Evolutionary conservation across 208 protist genomes (phyloP), one percentile per base, ranked within the genome.

Genomic region (Crithidia fasciculata): DNA sequence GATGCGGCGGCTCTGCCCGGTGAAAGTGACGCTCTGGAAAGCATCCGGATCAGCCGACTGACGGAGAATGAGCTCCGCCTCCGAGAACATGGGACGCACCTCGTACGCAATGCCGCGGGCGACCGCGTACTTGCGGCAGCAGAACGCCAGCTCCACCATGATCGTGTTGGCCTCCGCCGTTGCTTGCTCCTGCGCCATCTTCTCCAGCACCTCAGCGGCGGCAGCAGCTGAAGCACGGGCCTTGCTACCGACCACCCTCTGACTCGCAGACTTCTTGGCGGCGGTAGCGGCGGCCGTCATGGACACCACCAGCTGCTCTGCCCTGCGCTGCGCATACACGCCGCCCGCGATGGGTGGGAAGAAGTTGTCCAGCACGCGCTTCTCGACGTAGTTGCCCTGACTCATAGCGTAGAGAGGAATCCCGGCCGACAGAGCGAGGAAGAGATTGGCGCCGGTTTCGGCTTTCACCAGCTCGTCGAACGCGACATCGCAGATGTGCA

Each of bases 281-380:
- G 59, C 62, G 7, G 18, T 15, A 49, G 61, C 19, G 37, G 56
- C 10, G 39, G 62, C 62, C 40, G 40, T 39, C 54, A 77, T 78
- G 50, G 49, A 41, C n/a, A 70, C 41, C 53, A 64, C 73, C 56
- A 84, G 57, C 45, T 88, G 83, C 69, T 79, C 82, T 10, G 68
- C 71, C 8, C 88, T 67, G 58, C 80, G 83, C 71, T 68, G 65
- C 59, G 40, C 68, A 19, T 93, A 79, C 50, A 91, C 78, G 39
- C 91, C 89, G 9, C 85, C 84, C 1, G 82, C 89, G 41, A 96
- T 63, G 10, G 91, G 91, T 2, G 89, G 83, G 69, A 96, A 93
- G 78, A 94, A 96, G 69, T 88, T 82, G 65, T 96, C 89, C 45
- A 96, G 76, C 76, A 94, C 91, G 9, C 89, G 91, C 81, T 96